phyloP scores from a whole-genome alignment of 768 basidiomycete species.

The Rhizopogon sp. region DNA sequence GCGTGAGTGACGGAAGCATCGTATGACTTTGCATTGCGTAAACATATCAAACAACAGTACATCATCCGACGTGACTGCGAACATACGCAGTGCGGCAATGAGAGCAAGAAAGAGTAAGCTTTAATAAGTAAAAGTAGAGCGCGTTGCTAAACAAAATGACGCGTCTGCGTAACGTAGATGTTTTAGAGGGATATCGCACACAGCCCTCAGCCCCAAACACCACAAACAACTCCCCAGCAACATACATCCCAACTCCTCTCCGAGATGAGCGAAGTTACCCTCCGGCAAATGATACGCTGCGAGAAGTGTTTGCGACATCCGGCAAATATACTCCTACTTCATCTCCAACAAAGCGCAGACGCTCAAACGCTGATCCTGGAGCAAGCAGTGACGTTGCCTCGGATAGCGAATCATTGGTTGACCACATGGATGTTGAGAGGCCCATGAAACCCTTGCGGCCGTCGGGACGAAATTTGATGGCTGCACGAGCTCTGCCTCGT shows the following conservation, averaged over 20 bases:
- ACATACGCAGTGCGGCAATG: slow-evolving; percentile 51
- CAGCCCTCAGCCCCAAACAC: slow-evolving; percentile 25
- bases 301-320: slow-evolving; percentile 38
- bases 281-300: slow-evolving; percentile 53
- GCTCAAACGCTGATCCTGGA: slow-evolving; percentile 15
- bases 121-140: slow-evolving; percentile 6
- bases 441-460: slow-evolving; percentile 32
- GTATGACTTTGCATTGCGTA: slow-evolving; percentile 8
- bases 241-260: slow-evolving; percentile 20
- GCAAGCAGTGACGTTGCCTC: slow-evolving; percentile 14
- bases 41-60: slow-evolving; percentile 25
- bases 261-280: slow-evolving; percentile 36
- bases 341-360: slow-evolving; percentile 34
- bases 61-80: slow-evolving; percentile 45
- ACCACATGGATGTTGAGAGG: slow-evolving; percentile 23
- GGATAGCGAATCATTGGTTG: slow-evolving; percentile 11
- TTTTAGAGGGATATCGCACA: slow-evolving; percentile 57
- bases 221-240: slow-evolving; percentile 19
- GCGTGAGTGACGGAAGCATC: slow-evolving; percentile 17
- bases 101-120: slow-evolving; percentile 58
- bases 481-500: slow-evolving; percentile 19
- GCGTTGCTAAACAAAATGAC: slow-evolving; percentile 22
- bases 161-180: slow-evolving; percentile 36
- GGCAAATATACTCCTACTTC: slow-evolving; percentile 26
- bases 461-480: slow-evolving; percentile 24